Evolutionary conservation across 176 grass and related monocot species (phyloP).

Genomic region (Canna indica): DNA sequence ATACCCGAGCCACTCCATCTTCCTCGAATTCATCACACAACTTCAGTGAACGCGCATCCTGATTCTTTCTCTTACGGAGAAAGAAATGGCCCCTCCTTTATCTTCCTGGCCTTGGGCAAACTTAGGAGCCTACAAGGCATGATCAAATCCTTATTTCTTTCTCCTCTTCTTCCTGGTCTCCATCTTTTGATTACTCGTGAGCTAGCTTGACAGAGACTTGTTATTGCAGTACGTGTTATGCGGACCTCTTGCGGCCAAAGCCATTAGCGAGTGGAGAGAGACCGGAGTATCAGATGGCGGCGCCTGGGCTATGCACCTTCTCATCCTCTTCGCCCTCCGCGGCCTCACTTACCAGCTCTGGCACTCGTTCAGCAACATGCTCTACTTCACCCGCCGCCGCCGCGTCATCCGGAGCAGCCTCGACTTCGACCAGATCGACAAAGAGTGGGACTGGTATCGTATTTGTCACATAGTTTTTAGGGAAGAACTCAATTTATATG

Average conservation of each 20-base stretch:
- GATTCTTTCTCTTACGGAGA: background rate
- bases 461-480: too few relatives aligned
- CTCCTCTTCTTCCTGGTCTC: too few relatives aligned
- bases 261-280: background rate
- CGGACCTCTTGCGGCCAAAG: background rate
- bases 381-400: conserved; percentile 4
- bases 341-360: conserved; percentile 8
- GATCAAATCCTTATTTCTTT: background rate
- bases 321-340: background rate
- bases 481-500: background rate
- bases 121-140: conserved; percentile 9
- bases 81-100: background rate
- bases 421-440: conserved; percentile 8
- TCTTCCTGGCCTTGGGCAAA: conserved; percentile 4
- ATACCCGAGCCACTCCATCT: too few relatives aligned
- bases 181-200: background rate
- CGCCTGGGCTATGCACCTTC: background rate
- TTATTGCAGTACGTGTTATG: conserved; percentile 2
- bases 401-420: background rate
- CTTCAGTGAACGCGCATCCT: too few relatives aligned
- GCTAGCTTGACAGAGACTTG: background rate
- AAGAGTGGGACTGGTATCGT: conserved; percentile 1
- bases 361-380: conserved; percentile 3
- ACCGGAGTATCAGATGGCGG: background rate
- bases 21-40: too few relatives aligned